Percentiles rank a stretch among this genome's conserved stretches.
These are phyloP conservation scores for Mycena belliarum DNA, from an alignment of 768 basidiomycete genomes.

Conservation along the genomic window DNA sequence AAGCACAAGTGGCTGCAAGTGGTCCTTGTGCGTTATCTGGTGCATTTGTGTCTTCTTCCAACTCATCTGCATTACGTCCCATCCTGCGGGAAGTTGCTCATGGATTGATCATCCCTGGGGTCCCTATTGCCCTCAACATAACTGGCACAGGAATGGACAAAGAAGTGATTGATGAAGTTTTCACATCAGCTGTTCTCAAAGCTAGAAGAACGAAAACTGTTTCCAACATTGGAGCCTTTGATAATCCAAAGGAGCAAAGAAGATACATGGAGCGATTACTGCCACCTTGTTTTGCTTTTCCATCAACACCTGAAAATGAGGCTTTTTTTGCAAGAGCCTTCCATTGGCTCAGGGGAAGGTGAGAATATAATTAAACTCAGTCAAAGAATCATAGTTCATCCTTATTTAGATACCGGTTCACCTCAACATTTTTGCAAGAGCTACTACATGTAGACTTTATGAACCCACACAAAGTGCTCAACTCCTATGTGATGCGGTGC, in stretches of 20 bases:
- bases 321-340: neutral
- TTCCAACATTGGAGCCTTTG: neutral
- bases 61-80: neutral
- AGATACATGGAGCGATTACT: neutral
- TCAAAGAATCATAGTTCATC: neutral
- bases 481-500: neutral
- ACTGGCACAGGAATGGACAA: neutral
- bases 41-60: neutral
- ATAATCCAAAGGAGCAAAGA: neutral
- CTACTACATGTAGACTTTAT: neutral
- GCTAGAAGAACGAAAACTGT: neutral
- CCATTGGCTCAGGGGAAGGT: constrained; percentile 1
- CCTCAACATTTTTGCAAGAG: neutral
- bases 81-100: neutral
- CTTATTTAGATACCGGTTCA: neutral
- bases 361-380: neutral
- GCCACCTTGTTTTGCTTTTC: neutral
- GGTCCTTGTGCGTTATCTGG: neutral
- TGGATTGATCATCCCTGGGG: neutral
- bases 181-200: neutral
- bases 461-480: neutral
- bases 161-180: neutral
- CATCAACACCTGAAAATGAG: neutral
- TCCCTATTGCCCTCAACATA: neutral
- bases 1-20: neutral